Evolutionary conservation across 257 asterid species (phyloP).

Genomic region (Nicotiana tabacum): DNA sequence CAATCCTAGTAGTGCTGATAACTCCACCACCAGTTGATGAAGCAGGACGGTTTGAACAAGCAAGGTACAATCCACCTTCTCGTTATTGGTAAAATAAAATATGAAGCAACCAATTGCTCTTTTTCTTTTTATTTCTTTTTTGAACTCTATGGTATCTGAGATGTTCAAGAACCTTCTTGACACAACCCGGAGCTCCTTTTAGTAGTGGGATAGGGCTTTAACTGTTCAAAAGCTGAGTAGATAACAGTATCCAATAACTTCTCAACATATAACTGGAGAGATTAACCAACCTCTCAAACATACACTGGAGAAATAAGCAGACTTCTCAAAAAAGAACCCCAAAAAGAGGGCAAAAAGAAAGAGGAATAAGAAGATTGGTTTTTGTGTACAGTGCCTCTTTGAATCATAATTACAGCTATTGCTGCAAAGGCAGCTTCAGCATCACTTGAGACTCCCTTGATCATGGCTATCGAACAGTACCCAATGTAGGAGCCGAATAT

Average conservation of each 20-base stretch:
- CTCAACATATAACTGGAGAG: background rate
- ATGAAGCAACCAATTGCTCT: background rate
- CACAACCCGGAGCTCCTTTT: background rate
- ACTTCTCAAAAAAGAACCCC: background rate
- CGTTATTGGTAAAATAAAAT: background rate
- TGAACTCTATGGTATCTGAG: background rate
- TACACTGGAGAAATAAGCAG: background rate
- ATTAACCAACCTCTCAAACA: background rate
- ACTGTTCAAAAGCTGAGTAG: background rate
- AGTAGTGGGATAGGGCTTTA: background rate
- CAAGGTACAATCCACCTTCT: conserved; percentile 41
- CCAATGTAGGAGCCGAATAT: background rate
- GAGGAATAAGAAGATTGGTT: background rate
- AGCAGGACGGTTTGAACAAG: conserved; percentile 65
- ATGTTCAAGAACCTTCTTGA: background rate
- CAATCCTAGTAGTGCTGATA: conserved; percentile 60
- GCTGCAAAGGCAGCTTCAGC: background rate
- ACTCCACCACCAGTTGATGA: conserved; percentile 87
- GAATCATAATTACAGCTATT: background rate
- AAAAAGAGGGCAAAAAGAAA: background rate
- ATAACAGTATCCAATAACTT: background rate
- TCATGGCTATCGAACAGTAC: background rate
- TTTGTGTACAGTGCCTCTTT: background rate
- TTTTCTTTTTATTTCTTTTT: background rate
- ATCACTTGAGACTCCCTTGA: background rate